Evolutionary conservation across 2,329 filamentous ascomycete species (phyloP).

Genomic region (Penicillium sp.): DNA sequence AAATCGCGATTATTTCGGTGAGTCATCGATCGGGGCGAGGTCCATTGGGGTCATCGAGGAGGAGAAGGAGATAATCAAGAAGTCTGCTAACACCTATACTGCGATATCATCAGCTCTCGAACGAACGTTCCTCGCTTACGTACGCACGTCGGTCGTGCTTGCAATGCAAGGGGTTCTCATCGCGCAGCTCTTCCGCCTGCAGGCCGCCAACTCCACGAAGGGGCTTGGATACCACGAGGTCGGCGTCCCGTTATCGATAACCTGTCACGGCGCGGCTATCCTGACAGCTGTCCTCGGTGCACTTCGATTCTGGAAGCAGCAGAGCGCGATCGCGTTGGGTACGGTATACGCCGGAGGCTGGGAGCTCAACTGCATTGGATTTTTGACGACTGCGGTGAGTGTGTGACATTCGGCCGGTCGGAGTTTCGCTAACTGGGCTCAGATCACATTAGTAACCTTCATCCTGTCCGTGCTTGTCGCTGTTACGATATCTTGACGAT

Average conservation of each 20-base stretch:
- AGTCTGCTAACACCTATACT: neutral
- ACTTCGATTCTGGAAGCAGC: constrained; percentile 65
- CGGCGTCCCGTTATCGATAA: constrained; percentile 62
- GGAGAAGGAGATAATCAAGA: neutral
- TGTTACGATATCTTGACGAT: constrained; percentile 14
- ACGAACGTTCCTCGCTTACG: constrained; percentile 74
- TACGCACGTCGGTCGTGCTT: constrained; percentile 71
- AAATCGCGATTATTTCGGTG: constrained; percentile 50
- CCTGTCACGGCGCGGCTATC: constrained; percentile 57
- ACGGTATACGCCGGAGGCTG: constrained; percentile 64
- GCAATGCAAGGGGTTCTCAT: constrained; percentile 69
- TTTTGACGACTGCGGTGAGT: constrained; percentile 56
- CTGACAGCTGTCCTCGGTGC: constrained; percentile 59
- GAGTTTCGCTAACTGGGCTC: neutral
- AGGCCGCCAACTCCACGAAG: constrained; percentile 36
- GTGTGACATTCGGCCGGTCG: neutral
- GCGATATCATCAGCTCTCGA: constrained; percentile 63
- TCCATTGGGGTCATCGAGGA: neutral
- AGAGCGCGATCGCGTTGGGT: constrained; percentile 62
- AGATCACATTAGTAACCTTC: constrained; percentile 25
- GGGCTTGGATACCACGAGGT: constrained; percentile 64
- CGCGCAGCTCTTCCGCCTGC: constrained; percentile 70
- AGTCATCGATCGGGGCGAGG: constrained; percentile 3
- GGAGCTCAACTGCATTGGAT: constrained; percentile 59
- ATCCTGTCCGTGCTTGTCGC: constrained; percentile 22